These are phyloP conservation scores for Jaltomata sinuosa DNA, from an alignment of 257 asterid species.

Conservation along the genomic window DNA sequence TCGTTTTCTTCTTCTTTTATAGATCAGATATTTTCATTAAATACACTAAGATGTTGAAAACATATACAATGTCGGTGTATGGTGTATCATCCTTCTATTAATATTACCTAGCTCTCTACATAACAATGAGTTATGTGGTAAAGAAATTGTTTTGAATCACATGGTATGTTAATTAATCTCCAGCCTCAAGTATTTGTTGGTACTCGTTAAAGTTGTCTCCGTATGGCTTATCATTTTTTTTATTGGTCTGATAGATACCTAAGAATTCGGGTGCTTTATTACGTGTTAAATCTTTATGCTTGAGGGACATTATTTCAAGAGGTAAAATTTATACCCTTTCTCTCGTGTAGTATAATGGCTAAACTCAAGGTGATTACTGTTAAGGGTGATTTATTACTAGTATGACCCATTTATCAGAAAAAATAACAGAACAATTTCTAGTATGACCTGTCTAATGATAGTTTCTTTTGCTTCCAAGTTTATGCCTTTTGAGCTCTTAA, in stretches of 20 bases:
- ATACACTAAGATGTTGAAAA: background rate
- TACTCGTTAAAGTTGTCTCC: background rate
- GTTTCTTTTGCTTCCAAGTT: background rate
- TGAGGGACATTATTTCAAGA: background rate
- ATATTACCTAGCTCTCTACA: background rate
- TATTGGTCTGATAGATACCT: background rate
- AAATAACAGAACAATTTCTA: background rate
- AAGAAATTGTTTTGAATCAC: background rate
- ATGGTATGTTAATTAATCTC: background rate
- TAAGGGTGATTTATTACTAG: background rate
- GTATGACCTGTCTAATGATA: background rate
- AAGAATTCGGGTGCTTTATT: background rate
- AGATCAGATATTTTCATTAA: background rate
- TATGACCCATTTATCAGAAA: background rate
- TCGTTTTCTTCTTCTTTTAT: background rate
- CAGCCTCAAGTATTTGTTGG: background rate
- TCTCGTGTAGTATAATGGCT: background rate
- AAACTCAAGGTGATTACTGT: background rate
- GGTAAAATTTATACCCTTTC: background rate
- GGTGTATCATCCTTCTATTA: background rate
- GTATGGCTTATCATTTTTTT: background rate
- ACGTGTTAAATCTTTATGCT: background rate
- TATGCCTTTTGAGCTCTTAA: background rate
- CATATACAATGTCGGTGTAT: background rate
- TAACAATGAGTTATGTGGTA: background rate